These are phyloP conservation scores for Ceratocystis diversiconidia DNA, from an alignment of 2,329 filamentous ascomycete genomes.

Conservation along the genomic window DNA sequence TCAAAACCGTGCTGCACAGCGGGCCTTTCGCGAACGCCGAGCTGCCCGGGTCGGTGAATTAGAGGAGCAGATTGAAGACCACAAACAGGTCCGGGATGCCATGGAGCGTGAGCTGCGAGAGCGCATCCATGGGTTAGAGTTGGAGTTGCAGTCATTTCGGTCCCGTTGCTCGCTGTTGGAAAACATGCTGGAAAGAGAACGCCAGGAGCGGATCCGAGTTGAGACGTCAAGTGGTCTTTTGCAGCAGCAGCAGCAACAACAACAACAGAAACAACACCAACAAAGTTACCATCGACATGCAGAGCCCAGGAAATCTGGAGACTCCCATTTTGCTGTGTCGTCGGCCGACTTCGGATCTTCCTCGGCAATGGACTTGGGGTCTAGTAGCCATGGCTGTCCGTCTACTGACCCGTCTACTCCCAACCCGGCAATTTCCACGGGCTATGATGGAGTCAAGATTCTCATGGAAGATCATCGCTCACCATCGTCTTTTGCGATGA, in stretches of 20 bases:
- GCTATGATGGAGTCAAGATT: conserved; percentile 14
- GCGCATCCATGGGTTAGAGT: conserved; percentile 45
- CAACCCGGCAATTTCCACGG: conserved; percentile 15
- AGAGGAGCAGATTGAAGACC: conserved; percentile 50
- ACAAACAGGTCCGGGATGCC: conserved; percentile 43
- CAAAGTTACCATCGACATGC: conserved; percentile 22
- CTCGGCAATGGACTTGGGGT: not conserved
- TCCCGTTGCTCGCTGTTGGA: conserved; percentile 49
- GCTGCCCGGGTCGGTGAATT: conserved; percentile 70
- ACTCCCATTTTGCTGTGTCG: conserved; percentile 12
- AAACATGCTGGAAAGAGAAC: conserved; percentile 46
- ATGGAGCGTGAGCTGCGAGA: conserved; percentile 42
- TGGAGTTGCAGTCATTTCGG: conserved; percentile 51
- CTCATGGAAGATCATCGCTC: conserved; percentile 16
- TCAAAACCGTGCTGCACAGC: conserved; percentile 83
- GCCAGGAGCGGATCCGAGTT: conserved; percentile 33
- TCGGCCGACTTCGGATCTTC: conserved; percentile 5
- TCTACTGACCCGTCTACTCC: conserved; percentile 4
- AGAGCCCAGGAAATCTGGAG: conserved; percentile 11
- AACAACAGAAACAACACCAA: conserved; percentile 21
- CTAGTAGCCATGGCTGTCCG: not conserved
- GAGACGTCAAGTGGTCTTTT: conserved; percentile 30
- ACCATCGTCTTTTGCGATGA: conserved; percentile 30
- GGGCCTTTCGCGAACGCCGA: conserved; percentile 76
- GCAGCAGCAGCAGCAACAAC: conserved; percentile 24